Conservation (phyloP, 495 filamentous ascomycete genomes). For the Barbatosphaeria neglecta region DNA sequence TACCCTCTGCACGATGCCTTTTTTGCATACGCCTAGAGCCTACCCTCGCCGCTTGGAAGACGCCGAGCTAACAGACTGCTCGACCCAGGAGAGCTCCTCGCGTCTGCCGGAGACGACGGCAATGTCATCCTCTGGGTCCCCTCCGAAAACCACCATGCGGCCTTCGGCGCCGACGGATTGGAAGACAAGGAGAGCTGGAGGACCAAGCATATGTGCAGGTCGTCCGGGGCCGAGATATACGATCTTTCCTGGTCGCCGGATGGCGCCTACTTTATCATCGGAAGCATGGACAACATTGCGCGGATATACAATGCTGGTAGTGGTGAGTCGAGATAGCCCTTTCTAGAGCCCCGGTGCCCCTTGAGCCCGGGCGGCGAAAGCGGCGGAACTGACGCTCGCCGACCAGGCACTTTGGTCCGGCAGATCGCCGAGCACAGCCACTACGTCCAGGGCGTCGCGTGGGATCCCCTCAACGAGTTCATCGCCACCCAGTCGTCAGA, state of each 20-base stretch:
- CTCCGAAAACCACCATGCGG: conserved; percentile 49
- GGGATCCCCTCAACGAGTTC: conserved; percentile 97
- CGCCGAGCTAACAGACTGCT: conserved; percentile 17
- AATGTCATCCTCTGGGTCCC: conserved; percentile 94
- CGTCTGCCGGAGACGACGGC: conserved; percentile 91
- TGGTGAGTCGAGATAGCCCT: conserved; percentile 46
- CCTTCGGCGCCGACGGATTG: conserved; percentile 69
- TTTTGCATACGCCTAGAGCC: no score
- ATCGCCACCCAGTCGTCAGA: conserved; percentile 98
- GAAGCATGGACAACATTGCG: conserved; percentile 98
- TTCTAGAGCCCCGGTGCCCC: no score
- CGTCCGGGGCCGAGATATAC: conserved; percentile 87
- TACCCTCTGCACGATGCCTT: not conserved
- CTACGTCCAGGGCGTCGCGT: conserved; percentile 96
- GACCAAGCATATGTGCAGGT: conserved; percentile 93
- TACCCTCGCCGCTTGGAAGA: not conserved
- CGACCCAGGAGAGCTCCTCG: conserved; percentile 71
- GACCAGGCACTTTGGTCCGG: conserved; percentile 80
- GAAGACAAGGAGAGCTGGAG: conserved; percentile 97
- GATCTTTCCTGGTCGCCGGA: conserved; percentile 98
- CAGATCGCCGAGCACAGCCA: conserved; percentile 99
- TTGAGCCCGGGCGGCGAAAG: no score
- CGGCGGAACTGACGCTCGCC: no score
- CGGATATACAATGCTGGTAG: conserved; percentile 92
- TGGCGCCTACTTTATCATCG: conserved; percentile 90